Conservation (phyloP, 108 stramenopile species). For the Fragilariopsis cylindrus region DNA sequence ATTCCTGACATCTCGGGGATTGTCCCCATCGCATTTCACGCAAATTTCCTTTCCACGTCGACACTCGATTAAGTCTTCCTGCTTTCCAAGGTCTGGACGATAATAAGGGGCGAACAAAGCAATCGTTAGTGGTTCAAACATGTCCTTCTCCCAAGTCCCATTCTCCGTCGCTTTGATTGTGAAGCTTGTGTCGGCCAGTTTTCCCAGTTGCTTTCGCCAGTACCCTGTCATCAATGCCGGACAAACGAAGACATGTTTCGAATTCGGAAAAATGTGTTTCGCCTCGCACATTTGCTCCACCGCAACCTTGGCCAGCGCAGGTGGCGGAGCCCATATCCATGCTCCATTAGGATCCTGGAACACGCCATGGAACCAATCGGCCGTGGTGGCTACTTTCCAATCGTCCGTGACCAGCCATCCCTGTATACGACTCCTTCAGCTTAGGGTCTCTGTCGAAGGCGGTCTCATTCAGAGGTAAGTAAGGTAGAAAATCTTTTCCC, state of each 20-base stretch:
- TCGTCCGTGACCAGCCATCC: not conserved
- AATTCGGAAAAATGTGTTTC: slow-evolving; percentile 26
- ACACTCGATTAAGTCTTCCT: slow-evolving; percentile 1
- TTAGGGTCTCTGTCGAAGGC: slow-evolving; percentile 28
- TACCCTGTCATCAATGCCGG: slow-evolving; percentile 44
- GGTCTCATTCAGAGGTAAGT: slow-evolving; percentile 28
- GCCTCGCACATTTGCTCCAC: slow-evolving; percentile 35
- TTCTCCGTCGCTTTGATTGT: not conserved
- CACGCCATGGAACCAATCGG: slow-evolving; percentile 27
- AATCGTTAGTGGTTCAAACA: slow-evolving; percentile 41
- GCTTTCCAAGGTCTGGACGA: slow-evolving; percentile 20
- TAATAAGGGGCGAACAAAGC: slow-evolving; percentile 40
- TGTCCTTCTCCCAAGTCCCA: slow-evolving; percentile 27
- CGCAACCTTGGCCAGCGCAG: slow-evolving; percentile 29
- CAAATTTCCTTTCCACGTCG: slow-evolving; percentile 29
- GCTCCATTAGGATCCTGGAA: not conserved
- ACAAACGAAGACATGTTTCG: slow-evolving; percentile 37
- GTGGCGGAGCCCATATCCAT: slow-evolving; percentile 41
- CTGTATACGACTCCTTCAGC: slow-evolving; percentile 24
- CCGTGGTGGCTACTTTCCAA: slow-evolving; percentile 6
- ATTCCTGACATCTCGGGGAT: slow-evolving; percentile 27
- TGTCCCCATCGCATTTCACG: slow-evolving; percentile 27
- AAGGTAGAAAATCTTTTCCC: slow-evolving; percentile 21
- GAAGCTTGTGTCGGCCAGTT: slow-evolving; percentile 26
- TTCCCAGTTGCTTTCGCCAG: slow-evolving; percentile 35